Evolutionary conservation across 306 rosid genomes (phyloP).

Genomic region (Echinosophora koreensis): DNA sequence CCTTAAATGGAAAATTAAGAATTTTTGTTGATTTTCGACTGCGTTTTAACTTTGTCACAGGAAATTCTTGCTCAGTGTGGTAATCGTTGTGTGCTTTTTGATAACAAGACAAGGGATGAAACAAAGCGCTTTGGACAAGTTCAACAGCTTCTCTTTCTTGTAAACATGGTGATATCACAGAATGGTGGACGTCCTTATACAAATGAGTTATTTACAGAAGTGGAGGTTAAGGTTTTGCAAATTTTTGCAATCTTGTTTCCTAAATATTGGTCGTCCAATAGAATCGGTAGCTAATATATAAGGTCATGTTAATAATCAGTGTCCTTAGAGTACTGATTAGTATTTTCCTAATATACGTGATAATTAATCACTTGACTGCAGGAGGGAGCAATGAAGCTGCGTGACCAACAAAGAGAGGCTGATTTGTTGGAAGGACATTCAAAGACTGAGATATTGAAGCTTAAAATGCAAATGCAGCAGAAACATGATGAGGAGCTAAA

Average conservation of each 20-base stretch:
- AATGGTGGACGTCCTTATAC: conserved; percentile 79
- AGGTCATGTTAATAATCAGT: too few species aligned
- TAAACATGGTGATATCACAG: conserved; percentile 54
- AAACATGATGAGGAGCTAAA: conserved; percentile 74
- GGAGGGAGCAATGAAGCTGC: conserved; percentile 73
- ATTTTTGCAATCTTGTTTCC: not conserved
- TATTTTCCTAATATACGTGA: too few species aligned
- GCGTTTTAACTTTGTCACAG: conserved; percentile 49
- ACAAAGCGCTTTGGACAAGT: conserved; percentile 67
- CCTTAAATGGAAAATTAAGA: not conserved
- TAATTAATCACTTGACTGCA: conserved; percentile 48
- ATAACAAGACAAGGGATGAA: conserved; percentile 84
- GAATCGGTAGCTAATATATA: not conserved
- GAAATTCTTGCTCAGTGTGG: conserved; percentile 69
- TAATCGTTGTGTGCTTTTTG: conserved; percentile 78
- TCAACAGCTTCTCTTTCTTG: conserved; percentile 69
- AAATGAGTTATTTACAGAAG: conserved; percentile 72
- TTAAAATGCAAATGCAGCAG: conserved; percentile 67
- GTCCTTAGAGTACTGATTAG: too few species aligned
- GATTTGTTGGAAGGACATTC: conserved; percentile 68
- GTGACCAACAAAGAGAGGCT: conserved; percentile 59
- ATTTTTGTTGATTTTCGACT: conserved; percentile 8
- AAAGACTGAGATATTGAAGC: conserved; percentile 49
- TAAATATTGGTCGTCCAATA: not conserved
- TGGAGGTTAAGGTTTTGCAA: conserved; percentile 62